A percentile compares a stretch with the other conserved stretches of the same genome.
Evolutionary conservation across 305 asterid species (phyloP).

Genomic region (Caryopteris hybrid): DNA sequence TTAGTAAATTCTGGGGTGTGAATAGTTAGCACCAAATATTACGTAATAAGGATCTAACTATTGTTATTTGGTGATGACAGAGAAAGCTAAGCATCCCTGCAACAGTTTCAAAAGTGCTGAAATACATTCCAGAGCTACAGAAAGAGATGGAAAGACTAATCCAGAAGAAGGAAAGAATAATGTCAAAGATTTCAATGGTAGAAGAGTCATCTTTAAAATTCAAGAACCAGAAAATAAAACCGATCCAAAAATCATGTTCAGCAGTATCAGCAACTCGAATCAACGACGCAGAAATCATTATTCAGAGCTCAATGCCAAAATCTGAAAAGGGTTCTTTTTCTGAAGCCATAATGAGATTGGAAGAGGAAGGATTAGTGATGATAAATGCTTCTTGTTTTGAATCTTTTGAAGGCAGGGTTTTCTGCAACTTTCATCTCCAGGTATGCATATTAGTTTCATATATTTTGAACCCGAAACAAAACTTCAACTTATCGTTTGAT

Average conservation of each 20-base stretch:
- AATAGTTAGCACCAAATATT: too few relatives aligned
- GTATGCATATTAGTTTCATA: conserved; percentile 19
- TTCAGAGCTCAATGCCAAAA: conserved; percentile 40
- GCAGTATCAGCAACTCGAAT: conserved; percentile 37
- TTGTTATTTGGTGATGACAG: conserved; percentile 27
- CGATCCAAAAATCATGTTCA: conserved; percentile 7
- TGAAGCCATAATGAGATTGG: conserved; percentile 38
- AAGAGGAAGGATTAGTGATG: conserved; percentile 46
- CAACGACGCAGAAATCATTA: conserved; percentile 31
- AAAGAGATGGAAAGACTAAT: conserved; percentile 43
- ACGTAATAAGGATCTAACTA: too few relatives aligned
- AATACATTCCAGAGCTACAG: conserved; percentile 73
- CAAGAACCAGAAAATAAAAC: conserved; percentile 10
- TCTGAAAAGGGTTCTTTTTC: conserved; percentile 25
- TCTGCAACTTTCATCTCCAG: conserved; percentile 59
- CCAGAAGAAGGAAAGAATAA: conserved; percentile 39
- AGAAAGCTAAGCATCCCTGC: conserved; percentile 59
- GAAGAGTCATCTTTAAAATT: conserved; percentile 8
- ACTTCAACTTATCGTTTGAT: too few relatives aligned
- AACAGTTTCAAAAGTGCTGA: conserved; percentile 52
- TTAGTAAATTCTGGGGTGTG: too few relatives aligned
- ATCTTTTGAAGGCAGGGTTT: conserved; percentile 42
- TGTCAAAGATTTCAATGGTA: conserved; percentile 22
- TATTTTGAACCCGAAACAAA: too few relatives aligned
- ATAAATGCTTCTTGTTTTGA: conserved; percentile 42